Evolutionary conservation across 2,329 filamentous ascomycete genomes (phyloP).

Genomic region (Aspergillus latus): DNA sequence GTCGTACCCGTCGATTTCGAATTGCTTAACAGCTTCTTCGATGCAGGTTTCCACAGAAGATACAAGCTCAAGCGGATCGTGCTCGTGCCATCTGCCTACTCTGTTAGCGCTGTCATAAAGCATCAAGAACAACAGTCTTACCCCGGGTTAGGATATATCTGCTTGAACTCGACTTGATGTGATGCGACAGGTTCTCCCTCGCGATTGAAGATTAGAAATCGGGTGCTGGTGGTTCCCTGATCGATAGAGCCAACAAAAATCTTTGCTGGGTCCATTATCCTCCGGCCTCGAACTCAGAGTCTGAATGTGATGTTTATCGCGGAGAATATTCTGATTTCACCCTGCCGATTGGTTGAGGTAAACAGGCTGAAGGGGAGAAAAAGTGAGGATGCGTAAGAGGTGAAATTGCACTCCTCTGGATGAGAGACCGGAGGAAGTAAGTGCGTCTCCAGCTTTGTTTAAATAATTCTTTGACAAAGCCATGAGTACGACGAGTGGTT

Average conservation of each 20-base stretch:
- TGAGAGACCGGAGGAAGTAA: neutral
- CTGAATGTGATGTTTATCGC: neutral
- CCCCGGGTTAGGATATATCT: slow-evolving; percentile 82
- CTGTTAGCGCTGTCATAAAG: neutral
- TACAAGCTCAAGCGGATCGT: slow-evolving; percentile 75
- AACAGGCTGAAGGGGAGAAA: neutral
- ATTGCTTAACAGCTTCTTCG: slow-evolving; percentile 68
- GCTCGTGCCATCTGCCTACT: slow-evolving; percentile 74
- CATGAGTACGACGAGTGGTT: slow-evolving; percentile 2
- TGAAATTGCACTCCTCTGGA: neutral
- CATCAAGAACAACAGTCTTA: slow-evolving; percentile 42
- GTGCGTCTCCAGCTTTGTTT: neutral
- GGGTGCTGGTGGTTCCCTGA: slow-evolving; percentile 83
- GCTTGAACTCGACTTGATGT: slow-evolving; percentile 82
- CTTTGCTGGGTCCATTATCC: slow-evolving; percentile 27
- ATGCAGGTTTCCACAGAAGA: slow-evolving; percentile 75
- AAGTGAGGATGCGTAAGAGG: neutral
- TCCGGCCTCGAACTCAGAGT: neutral
- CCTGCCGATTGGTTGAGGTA: neutral
- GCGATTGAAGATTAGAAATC: slow-evolving; percentile 85
- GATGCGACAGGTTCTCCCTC: slow-evolving; percentile 73
- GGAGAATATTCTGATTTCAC: neutral
- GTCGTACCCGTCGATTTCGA: slow-evolving; percentile 64
- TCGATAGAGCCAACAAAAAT: slow-evolving; percentile 81
- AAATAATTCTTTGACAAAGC: slow-evolving; percentile 1